Evolutionary conservation across 2,329 filamentous ascomycete species (phyloP).

Genomic region (Pyrenophora seminiperda): DNA sequence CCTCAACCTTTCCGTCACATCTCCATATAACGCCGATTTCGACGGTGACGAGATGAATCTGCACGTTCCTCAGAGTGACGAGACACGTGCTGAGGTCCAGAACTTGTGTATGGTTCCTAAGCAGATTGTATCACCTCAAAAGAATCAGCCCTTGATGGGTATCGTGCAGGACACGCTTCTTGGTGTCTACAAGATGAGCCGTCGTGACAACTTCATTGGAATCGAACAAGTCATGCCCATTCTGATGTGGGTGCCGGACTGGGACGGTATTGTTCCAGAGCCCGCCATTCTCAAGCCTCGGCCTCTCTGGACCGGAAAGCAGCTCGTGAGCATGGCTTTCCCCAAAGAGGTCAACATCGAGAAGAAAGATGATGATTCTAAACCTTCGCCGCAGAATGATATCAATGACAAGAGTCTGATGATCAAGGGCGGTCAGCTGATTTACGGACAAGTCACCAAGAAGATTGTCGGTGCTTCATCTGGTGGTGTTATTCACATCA

Average conservation of each 20-base stretch:
- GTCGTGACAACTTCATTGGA: constrained; percentile 86
- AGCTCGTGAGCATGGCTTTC: constrained; percentile 92
- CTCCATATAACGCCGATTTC: constrained; percentile 99
- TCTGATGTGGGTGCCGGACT: constrained; percentile 95
- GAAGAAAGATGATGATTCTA: constrained; percentile 64
- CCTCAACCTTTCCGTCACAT: constrained; percentile 95
- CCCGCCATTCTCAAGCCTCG: constrained; percentile 93
- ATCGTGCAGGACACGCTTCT: constrained; percentile 98
- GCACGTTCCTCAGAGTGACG: constrained; percentile 97
- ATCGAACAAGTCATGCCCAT: constrained; percentile 95
- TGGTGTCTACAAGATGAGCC: constrained; percentile 95
- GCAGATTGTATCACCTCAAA: constrained; percentile 97
- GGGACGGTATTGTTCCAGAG: constrained; percentile 92
- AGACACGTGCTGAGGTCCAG: constrained; percentile 91
- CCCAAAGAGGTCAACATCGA: constrained; percentile 79
- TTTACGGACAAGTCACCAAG: constrained; percentile 91
- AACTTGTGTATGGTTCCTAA: constrained; percentile 97
- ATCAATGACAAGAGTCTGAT: constrained; percentile 77
- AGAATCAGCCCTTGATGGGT: constrained; percentile 97
- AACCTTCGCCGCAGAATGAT: constrained; percentile 61
- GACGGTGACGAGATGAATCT: constrained; percentile 99
- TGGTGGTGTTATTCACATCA: constrained; percentile 91
- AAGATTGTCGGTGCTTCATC: constrained; percentile 89
- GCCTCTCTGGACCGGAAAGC: constrained; percentile 97
- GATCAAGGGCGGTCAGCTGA: constrained; percentile 83